Evolutionary conservation across 768 basidiomycete genomes (phyloP).

Genomic region (Psilocybe cyanescens): DNA sequence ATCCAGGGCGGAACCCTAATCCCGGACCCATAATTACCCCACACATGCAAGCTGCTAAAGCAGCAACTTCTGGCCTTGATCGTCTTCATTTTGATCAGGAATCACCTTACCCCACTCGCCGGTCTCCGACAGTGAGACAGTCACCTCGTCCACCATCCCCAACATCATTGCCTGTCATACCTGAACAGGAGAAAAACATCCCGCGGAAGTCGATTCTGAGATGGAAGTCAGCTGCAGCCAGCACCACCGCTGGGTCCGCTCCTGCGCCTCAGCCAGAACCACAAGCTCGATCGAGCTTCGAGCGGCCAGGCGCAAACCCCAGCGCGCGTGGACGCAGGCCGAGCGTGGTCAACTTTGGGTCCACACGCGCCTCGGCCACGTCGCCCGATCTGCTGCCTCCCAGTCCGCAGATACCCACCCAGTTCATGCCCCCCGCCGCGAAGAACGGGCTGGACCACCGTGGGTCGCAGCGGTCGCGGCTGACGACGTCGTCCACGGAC

Average conservation of each 20-base stretch:
- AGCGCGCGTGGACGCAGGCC: slow-evolving; percentile 45
- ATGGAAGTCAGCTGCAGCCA: slow-evolving; percentile 45
- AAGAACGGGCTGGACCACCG: slow-evolving; percentile 29
- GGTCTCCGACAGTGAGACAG: slow-evolving; percentile 27
- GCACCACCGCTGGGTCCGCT: slow-evolving; percentile 20
- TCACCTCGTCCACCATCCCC: slow-evolving; percentile 37
- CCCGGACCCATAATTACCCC: slow-evolving; percentile 41
- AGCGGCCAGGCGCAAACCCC: slow-evolving; percentile 35
- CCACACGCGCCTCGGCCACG: slow-evolving; percentile 36
- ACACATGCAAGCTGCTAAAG: slow-evolving; percentile 40
- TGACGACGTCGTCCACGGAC: slow-evolving; percentile 38
- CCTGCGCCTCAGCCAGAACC: slow-evolving; percentile 30
- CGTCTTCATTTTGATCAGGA: slow-evolving; percentile 76
- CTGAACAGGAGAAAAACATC: slow-evolving; percentile 47
- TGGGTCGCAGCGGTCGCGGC: slow-evolving; percentile 34
- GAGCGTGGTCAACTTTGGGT: slow-evolving; percentile 49
- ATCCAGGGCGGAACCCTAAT: slow-evolving; percentile 24
- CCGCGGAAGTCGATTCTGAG: slow-evolving; percentile 77
- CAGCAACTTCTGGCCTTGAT: slow-evolving; percentile 36
- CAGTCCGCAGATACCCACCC: slow-evolving; percentile 64
- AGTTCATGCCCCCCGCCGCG: slow-evolving; percentile 34
- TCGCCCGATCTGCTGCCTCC: slow-evolving; percentile 57
- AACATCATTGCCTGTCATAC: slow-evolving; percentile 30
- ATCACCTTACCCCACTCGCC: slow-evolving; percentile 62
- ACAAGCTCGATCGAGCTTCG: slow-evolving; percentile 42